Conservation (phyloP, 805 yeast species). For the Saccharomyces paradoxus region DNA sequence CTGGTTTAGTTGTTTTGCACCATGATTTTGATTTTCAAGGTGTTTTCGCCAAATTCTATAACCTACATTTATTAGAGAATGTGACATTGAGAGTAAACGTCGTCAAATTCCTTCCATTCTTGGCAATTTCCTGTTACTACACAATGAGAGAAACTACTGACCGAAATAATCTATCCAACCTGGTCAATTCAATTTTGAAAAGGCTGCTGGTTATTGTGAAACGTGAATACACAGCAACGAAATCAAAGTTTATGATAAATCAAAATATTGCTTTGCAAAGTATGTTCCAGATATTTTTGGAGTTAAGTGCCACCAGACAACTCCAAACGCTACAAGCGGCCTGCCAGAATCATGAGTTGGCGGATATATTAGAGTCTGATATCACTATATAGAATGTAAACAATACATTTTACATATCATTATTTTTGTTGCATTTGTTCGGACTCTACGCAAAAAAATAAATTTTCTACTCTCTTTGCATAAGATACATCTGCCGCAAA, state of each 20-base stretch:
- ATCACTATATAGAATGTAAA: neutral
- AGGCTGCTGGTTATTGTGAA: neutral
- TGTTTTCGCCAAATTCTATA: constrained; percentile 20
- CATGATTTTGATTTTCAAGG: constrained; percentile 16
- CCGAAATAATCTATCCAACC: neutral
- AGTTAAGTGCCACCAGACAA: neutral
- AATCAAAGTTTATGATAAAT: neutral
- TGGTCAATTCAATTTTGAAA: neutral
- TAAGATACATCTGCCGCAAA: neutral
- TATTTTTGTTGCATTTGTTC: neutral
- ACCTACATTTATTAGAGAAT: constrained; percentile 14
- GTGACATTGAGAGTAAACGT: neutral
- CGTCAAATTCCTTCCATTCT: constrained; percentile 37
- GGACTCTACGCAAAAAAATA: neutral
- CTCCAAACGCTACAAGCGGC: neutral
- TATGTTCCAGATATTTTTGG: neutral
- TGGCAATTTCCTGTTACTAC: constrained; percentile 18
- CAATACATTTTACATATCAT: neutral
- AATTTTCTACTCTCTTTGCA: neutral
- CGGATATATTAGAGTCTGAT: neutral
- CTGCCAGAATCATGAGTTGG: neutral
- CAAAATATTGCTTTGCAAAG: neutral
- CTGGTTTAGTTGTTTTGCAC: constrained; percentile 9
- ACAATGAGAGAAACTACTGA: neutral
- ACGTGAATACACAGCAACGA: neutral